Conservation (phyloP, 345 rosid species). For the Viola odorata region DNA sequence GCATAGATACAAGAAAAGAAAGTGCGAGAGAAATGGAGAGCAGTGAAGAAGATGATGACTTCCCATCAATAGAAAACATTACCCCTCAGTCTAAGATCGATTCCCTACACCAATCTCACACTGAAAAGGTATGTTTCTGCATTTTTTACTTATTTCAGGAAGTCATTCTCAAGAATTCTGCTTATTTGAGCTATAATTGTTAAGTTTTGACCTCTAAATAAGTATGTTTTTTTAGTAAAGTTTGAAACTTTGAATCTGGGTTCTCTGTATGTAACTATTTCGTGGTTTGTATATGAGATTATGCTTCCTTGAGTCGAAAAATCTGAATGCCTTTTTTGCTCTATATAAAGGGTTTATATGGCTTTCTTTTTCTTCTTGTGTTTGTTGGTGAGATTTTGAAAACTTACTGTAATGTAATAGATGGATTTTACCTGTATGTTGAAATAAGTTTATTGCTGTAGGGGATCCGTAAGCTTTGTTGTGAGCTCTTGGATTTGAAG, state of each 20-base stretch:
- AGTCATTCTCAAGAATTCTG: background rate
- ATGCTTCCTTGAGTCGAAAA: background rate
- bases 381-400: background rate
- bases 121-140: slow-evolving; percentile 64
- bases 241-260: slow-evolving; percentile 8
- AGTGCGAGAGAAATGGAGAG: slow-evolving; percentile 71
- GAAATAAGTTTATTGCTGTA: slow-evolving; percentile 26
- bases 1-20: background rate
- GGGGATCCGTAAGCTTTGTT: slow-evolving; percentile 90
- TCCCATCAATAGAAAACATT: slow-evolving; percentile 74
- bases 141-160: background rate
- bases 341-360: too few relatives aligned
- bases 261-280: background rate
- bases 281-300: background rate
- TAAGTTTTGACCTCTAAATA: background rate
- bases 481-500: slow-evolving; percentile 94
- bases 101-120: slow-evolving; percentile 72
- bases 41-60: slow-evolving; percentile 97
- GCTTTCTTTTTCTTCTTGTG: background rate
- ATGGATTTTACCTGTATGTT: background rate
- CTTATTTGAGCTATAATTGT: background rate
- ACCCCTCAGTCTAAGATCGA: slow-evolving; percentile 87
- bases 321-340: too few relatives aligned
- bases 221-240: background rate
- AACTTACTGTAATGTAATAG: background rate